Evolutionary conservation across 345 rosid species (phyloP), one percentile per base, ranked within the genome.

Genomic region (Zanthoxylum bungeanum): DNA sequence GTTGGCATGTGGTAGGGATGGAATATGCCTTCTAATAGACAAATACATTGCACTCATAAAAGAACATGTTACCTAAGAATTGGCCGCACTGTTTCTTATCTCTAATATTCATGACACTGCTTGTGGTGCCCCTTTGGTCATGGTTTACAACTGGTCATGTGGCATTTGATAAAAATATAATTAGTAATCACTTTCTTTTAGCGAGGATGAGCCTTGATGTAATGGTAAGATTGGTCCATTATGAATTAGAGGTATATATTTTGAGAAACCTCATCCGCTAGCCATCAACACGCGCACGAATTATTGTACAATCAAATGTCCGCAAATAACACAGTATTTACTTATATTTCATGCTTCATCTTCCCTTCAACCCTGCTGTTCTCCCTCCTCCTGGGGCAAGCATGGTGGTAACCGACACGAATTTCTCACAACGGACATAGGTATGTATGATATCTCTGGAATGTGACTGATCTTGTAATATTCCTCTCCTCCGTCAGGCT

Each of bases 401-500:
- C n/a, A n/a, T n/a, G 75, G 42, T 17, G 40, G 52, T 3, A 14
- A 55, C 5, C n/a, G 59, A 52, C 68, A 52, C 17, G 31, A 53
- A 60, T 9, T 28, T 24, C 7, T 27, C 37, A 77, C 22, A 36
- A 9, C 57, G 22, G 84, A 78, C 75, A 57, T 42, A 28, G 74
- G 75, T 21, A 76, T 30, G 74, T 78, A 76, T 27, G 68, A 37
- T 67, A 64, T 37, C 14, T 5, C 31, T 33, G 87, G 75, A 78
- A 80, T 80, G 84, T 76, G 57, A 9, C 50, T 71, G 73, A 83
- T 76, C 77, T 83, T 80, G 80, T 76, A 56, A 69, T 76, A 73
- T 74, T 83, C 81, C 40, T 68, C 66, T 55, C 82, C 84, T 34
- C 84, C 79, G 61, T 77, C 76, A 72, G 85, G 78, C 61, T 78